Evolutionary conservation across 352 stramenopile species (phyloP), one percentile per base, ranked within the genome.

Genomic region (Aphanomyces euteiches): DNA sequence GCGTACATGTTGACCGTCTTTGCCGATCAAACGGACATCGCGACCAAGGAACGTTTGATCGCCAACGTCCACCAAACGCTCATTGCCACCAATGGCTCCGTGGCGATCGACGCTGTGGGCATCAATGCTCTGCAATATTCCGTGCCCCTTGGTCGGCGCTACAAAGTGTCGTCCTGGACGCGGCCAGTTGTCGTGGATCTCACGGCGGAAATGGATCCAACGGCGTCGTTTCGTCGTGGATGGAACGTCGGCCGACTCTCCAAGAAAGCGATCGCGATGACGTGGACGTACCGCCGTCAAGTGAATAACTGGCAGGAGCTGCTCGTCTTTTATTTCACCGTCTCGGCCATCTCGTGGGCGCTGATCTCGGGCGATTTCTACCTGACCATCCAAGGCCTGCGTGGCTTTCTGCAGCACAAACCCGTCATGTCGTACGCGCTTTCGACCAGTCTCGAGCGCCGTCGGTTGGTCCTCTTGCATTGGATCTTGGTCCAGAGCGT

Each of bases 241-340:
- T 28, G 28, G 40, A 69, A 47, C 45, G 17, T 37, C 7, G 41
- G 63, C 3, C 13, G 38, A 13, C 4, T 7, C 4, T 70, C 47
- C 19, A 19, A 53, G 13, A 50, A 41, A 5, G 38, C n/a, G 17
- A 34, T 48, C 15, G 19, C 43, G 2, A 5, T 50, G 2, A 37
- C 43, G 12, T 70, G 64, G 64, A 43, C 15, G 21, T 48, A 17
- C 8, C 47, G 64, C 37, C 64, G 61, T 39, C 8, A 47, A 15
- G 64, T 70, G 8, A 45, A 47, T 6, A 61, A 70, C n/a, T 57
- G 8, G 13, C 53, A 17, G 10, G 63, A 69, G 13, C 39, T 70
- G n/a, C 34, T 54, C 10, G 1, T n/a, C 17, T 1, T 50, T n/a
- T 2, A 50, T n/a, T 12, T 50, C 10, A 12, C 10, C 43, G 10